phyloP scores from a whole-genome alignment of 306 rosid species.

The Herpetospermum pedunculosum region DNA sequence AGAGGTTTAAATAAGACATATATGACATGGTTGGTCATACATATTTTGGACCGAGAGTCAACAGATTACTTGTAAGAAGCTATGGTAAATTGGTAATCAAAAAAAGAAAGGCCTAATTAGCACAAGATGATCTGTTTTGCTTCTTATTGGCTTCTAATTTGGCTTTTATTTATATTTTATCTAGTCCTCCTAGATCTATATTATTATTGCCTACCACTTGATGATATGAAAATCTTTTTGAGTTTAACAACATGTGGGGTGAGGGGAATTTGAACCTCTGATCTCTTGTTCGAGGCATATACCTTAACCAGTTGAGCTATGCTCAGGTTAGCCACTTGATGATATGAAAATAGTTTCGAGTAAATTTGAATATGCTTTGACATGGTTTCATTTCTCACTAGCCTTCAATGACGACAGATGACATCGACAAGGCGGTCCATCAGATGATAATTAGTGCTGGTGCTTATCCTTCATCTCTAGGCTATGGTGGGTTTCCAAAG shows the following conservation, averaged over 20 bases:
- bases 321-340: no score
- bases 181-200: neutral
- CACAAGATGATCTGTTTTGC: neutral
- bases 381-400: constrained; percentile 11
- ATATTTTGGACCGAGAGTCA: neutral
- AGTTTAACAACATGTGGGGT: no score
- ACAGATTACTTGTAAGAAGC: neutral
- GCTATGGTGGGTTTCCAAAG: constrained; percentile 93
- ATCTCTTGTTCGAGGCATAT: no score
- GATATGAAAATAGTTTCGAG: no score
- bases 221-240: no score
- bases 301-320: no score
- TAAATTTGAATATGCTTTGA: neutral
- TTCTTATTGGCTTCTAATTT: neutral
- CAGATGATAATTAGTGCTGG: constrained; percentile 83
- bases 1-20: neutral
- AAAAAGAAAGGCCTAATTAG: neutral
- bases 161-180: no score
- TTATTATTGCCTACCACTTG: neutral
- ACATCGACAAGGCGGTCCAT: constrained; percentile 87
- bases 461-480: constrained; percentile 96
- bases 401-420: constrained; percentile 83
- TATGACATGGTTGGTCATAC: neutral
- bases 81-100: no score
- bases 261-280: no score